Base-by-base conservation (phyloP, 371 early-diverging fungal genomes). In the Smittium culicis region DNA sequence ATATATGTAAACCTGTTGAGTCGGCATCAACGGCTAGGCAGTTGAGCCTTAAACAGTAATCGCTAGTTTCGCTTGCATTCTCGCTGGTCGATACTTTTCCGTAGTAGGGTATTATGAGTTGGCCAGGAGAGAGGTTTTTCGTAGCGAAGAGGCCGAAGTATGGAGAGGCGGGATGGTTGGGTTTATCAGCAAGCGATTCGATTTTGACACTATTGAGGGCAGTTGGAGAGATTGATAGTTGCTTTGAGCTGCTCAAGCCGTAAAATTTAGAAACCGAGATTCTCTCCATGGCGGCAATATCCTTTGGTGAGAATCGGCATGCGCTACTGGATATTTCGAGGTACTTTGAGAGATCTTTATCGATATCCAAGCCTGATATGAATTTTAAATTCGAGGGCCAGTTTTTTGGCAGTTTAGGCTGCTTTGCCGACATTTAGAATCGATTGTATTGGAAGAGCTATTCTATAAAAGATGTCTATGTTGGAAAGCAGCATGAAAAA, bases 61-160 rank as follows among this genome's bases (percentile, higher is more conserved):
- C 66, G n/a, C 66, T 66, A 14, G 17, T 54, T 35, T 66, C 55
- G n/a, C 25, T 28, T 17, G 54, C 66, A 34, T 66, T 54, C 24
- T 66, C n/a, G 34, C 31, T 45, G 17, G 2, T 28, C n/a, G 59
- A 57, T n/a, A 66, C 66, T 5, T 11, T 2, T 31, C 66, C 66
- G 31, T 58, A 59, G 66, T 66, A 66, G 11, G 66, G 66, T 59
- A 66, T 30, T 29, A 66, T 33, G 17, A 66, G 45, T n/a, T 56
- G 32, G 14, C 45, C 45, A 11, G 66, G n/a, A 2, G 14, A 14
- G 31, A 66, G 45, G 32, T 66, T 32, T n/a, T 66, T 66, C 2
- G 31, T 54, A 24, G 66, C 66, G 35, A 66, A 66, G 5, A 66
- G n/a, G 14, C 66, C 66, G 35, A 5, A 66, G 11, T 66, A 54